These are phyloP conservation scores for Hypomontagnella submonticulosa DNA, from an alignment of 495 filamentous ascomycete genomes.

Conservation along the genomic window DNA sequence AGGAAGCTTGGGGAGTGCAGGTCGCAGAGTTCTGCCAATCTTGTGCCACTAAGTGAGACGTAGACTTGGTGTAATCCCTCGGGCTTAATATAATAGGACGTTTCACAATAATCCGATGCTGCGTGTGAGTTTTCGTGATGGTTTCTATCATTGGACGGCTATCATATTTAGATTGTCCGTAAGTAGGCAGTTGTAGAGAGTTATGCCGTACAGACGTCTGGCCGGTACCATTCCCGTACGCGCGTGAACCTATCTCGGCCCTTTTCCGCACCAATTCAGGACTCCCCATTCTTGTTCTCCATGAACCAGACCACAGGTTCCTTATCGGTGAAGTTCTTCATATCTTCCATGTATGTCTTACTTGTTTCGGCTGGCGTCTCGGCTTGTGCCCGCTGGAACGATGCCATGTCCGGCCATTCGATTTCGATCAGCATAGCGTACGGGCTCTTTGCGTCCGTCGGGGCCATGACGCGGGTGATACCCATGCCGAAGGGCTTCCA, in stretches of 20 bases:
- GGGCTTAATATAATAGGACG: neutral
- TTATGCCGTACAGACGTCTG: too few relatives aligned
- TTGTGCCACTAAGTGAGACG: conserved; percentile 23
- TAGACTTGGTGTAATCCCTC: neutral
- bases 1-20: conserved; percentile 55
- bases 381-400: conserved; percentile 19
- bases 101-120: too few relatives aligned
- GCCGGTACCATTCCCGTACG: neutral
- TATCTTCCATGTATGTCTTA: conserved; percentile 24
- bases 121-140: too few relatives aligned
- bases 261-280: conserved; percentile 1
- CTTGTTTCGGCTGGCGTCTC: conserved; percentile 19
- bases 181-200: too few relatives aligned
- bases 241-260: neutral
- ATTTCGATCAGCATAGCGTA: conserved; percentile 23
- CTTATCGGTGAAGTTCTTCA: conserved; percentile 35
- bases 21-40: conserved; percentile 46
- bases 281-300: conserved; percentile 26
- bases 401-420: conserved; percentile 35
- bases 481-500: conserved; percentile 36
- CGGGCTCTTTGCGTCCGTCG: conserved; percentile 26
- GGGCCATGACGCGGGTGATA: conserved; percentile 13
- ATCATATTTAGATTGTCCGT: too few relatives aligned
- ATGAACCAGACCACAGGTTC: conserved; percentile 38
- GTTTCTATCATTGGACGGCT: too few relatives aligned